Percentiles rank a stretch among this genome's conserved stretches.
These are phyloP conservation scores for Anthracocystis walkeri DNA, from an alignment of 1,284 basidiomycete species.

Conservation along the genomic window DNA sequence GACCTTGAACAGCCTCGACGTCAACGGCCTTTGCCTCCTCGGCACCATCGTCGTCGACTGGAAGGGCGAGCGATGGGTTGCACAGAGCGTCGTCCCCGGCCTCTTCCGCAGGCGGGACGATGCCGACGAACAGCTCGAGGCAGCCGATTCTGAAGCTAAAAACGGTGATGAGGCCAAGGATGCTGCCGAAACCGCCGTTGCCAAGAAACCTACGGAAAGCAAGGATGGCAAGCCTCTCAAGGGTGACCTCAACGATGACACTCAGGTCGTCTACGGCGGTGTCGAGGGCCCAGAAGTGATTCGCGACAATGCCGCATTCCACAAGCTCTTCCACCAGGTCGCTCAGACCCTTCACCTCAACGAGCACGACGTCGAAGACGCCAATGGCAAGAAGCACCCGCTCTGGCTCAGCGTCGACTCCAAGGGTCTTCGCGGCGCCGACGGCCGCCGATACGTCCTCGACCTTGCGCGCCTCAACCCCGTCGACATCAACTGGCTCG, in stretches of 20 bases:
- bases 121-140: conserved; percentile 42
- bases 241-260: conserved; percentile 69
- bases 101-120: conserved; percentile 72
- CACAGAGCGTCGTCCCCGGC: conserved; percentile 74
- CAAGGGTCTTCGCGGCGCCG: conserved; percentile 74
- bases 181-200: conserved; percentile 18
- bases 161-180: conserved; percentile 21
- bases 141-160: conserved; percentile 19
- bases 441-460: conserved; percentile 74
- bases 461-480: conserved; percentile 73
- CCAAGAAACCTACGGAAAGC: conserved; percentile 74
- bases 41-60: conserved; percentile 74
- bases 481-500: conserved; percentile 74
- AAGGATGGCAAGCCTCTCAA: conserved; percentile 79
- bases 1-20: conserved; percentile 73
- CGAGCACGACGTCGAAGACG: conserved; percentile 72
- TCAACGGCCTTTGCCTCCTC: conserved; percentile 69
- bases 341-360: conserved; percentile 73
- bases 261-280: conserved; percentile 72
- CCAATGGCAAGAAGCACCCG: conserved; percentile 71
- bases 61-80: conserved; percentile 75
- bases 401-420: conserved; percentile 74
- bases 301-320: conserved; percentile 71
- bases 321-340: conserved; percentile 73
- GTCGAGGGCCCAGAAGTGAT: conserved; percentile 72